Conservation (phyloP, 2,329 filamentous ascomycete species). For the Xylogone sp. region DNA sequence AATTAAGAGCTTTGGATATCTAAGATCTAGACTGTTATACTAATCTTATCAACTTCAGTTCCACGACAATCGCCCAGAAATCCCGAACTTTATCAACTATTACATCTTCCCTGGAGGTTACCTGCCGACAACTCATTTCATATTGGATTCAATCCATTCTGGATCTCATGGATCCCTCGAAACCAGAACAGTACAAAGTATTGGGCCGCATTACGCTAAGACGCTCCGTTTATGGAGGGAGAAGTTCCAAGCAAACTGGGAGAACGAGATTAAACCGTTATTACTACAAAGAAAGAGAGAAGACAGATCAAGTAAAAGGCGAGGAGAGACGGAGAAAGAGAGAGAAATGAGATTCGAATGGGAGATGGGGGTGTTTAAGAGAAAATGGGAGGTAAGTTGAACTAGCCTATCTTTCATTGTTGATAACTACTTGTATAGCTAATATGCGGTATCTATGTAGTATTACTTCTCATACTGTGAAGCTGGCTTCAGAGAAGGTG, state of each 20-base stretch:
- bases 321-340: constrained; percentile 48
- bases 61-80: constrained; percentile 5
- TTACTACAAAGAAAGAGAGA: background rate
- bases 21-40: background rate
- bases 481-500: constrained; percentile 51
- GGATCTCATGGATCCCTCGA: constrained; percentile 58
- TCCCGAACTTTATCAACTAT: constrained; percentile 56
- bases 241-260: constrained; percentile 58
- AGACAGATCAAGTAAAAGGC: constrained; percentile 37
- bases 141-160: constrained; percentile 52
- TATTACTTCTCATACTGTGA: constrained; percentile 11
- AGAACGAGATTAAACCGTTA: constrained; percentile 41
- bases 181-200: constrained; percentile 63
- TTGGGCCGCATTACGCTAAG: constrained; percentile 67
- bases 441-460: constrained; percentile 11
- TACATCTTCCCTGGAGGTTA: constrained; percentile 75
- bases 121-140: constrained; percentile 51
- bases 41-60: background rate
- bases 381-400: constrained; percentile 60
- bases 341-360: constrained; percentile 54
- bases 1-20: background rate
- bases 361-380: constrained; percentile 50
- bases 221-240: constrained; percentile 65
- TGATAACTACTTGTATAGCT: background rate
- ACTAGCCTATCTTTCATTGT: constrained; percentile 2